Evolutionary conservation across 108 stramenopile genomes (phyloP), one percentile per base, ranked within the genome.

Genomic region (Pseudonitzschia pungens): DNA sequence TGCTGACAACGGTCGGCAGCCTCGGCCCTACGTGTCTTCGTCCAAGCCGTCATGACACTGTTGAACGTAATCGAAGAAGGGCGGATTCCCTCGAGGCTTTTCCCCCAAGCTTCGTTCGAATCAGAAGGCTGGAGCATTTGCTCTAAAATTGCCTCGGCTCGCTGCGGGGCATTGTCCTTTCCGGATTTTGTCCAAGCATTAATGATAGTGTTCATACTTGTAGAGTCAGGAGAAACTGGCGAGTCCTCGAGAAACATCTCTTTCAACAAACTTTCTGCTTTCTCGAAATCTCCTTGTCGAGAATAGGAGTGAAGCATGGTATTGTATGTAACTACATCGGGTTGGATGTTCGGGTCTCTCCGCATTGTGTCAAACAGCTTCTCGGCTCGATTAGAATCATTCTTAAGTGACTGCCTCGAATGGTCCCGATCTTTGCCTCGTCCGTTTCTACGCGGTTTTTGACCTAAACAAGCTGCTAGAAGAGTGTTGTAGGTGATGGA

Each of bases 1-100:
- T 75, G 57, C 32, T 75, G 59, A 24, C 85, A 87, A 9, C 65
- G 70, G 26, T 79, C 70, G 26, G 83, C 69, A 10, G 87, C 87
- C 44, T 77, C 59, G 15, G 75, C 44, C 14, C 50, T 58, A 32
- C 83, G 70, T 41, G 75, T 76, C 73, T 81, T 86, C 10, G 87
- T 84, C 87, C 87, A 90, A 21, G 83, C 78, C 31, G 70, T 80
- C 68, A 90, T 86, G 52, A 90, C 81, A 32, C 80, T 82, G 28
- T 85, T 87, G 70, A 87, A 90, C 18, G 85, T 87, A 21, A 86
- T 85, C 28, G 81, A 79, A 70, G 86, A 85, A 54, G 89, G 89
- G 56, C 74, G 83, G 59, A 86, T 67, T 48, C 22, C 16, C 20
- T 40, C 29, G 29, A 18, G 15, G 3, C 15, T 40, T 40, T 15